These are phyloP conservation scores for Hypholoma fasciculare DNA, from an alignment of 768 basidiomycete species.

Conservation along the genomic window DNA sequence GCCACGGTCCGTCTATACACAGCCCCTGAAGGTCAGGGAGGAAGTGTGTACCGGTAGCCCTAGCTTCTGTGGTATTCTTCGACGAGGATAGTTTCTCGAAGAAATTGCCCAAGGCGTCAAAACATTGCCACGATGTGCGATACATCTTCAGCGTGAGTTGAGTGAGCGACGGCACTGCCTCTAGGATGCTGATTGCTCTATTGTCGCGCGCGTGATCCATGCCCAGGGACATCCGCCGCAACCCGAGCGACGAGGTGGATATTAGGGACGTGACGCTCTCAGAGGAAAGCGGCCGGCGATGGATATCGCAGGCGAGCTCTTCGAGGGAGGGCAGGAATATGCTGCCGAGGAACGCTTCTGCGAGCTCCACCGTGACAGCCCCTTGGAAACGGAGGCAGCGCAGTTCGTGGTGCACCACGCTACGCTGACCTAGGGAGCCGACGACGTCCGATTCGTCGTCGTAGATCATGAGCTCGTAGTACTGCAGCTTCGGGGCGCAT, in stretches of 20 bases:
- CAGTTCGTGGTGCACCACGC: background rate
- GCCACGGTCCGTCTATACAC: background rate
- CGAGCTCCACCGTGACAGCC: background rate
- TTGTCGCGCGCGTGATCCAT: background rate
- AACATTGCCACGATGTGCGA: background rate
- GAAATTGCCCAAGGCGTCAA: background rate
- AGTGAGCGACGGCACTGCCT: background rate
- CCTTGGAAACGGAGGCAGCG: background rate
- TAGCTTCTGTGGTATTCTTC: background rate
- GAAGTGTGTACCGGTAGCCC: background rate
- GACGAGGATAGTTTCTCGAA: background rate
- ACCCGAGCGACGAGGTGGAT: background rate
- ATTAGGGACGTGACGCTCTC: background rate
- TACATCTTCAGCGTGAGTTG: background rate
- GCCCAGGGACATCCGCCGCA: background rate
- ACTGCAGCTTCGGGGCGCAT: background rate
- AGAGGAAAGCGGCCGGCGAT: background rate
- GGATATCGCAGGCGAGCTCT: background rate
- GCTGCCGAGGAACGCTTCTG: background rate
- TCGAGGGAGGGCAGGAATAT: background rate
- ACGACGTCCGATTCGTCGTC: background rate
- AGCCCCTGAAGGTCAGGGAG: background rate
- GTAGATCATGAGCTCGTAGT: background rate
- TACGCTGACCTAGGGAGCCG: background rate
- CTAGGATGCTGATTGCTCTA: background rate